Base-by-base conservation (phyloP, 2,329 filamentous ascomycete genomes). In the Geosmithia morbida region DNA sequence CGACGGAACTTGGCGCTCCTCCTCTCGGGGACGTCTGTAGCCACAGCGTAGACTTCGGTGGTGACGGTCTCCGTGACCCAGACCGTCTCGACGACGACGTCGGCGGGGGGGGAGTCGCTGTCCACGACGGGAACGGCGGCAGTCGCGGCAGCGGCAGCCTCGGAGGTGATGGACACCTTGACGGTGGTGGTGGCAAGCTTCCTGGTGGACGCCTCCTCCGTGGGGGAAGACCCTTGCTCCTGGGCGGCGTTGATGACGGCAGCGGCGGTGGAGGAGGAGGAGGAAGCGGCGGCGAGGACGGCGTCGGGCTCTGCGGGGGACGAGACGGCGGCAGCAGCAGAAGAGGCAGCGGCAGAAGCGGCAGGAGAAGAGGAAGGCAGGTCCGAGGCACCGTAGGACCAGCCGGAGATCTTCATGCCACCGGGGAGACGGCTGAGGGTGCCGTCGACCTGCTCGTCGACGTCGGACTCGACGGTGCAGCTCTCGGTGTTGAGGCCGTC, bases 341-440 rank as follows among this genome's bases (percentile, higher is more conserved):
- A 22, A 20, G 41, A 22, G 11, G 17, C 19, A 18, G 40, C 6
- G n/a, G 40, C 16, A 41, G 40, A 7, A 10, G n/a, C 13, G 16
- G 3, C 14, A 22, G 39, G 14, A 33, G 41, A 30, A 46, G 22
- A 17, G 10, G 16, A 19, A 45, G 33, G 8, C 22, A 29, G 20
- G 26, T 13, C 44, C 41, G 14, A 40, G 40, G 19, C 33, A 26
- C 46, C 48, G 18, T 42, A 46, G 46, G 37, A 4, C 41, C 46
- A 45, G 46, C 73, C 70, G 39, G 66, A 66, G n/a, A 79, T 57
- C 3, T 69, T 66, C 62, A 75, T 75, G 59, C 69, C 64, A 26
- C 79, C 76, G 2, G 79, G 77, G 16, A 83, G 69, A 16, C 59
- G 58, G 16, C 58, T 55, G 51, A 81, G 53, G 26, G 61, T 59